Conservation (phyloP, 1,139 yeast species). For the Yamadazyma conglobata region DNA sequence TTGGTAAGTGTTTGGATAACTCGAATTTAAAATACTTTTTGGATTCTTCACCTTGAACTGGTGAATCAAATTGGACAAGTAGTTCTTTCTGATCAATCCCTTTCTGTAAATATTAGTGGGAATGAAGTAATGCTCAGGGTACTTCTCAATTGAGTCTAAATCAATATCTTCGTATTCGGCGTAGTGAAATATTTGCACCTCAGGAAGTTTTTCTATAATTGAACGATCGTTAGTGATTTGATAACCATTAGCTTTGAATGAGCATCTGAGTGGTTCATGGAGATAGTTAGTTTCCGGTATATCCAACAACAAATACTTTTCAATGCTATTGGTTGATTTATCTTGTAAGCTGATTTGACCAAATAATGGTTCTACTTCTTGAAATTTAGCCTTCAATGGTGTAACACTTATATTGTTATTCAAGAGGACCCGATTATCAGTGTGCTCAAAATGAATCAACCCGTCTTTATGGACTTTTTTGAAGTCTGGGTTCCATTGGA, state of each 20-base stretch:
- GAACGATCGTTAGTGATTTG: constrained; percentile 24
- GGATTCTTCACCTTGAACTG: constrained; percentile 76
- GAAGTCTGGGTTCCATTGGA: constrained; percentile 84
- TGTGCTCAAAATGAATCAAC: constrained; percentile 47
- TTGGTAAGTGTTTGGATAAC: constrained; percentile 74
- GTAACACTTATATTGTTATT: constrained; percentile 67
- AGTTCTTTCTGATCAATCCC: constrained; percentile 87
- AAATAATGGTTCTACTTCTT: constrained; percentile 46
- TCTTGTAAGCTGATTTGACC: constrained; percentile 53
- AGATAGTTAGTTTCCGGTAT: constrained; percentile 48
- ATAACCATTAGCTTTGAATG: constrained; percentile 30
- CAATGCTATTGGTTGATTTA: constrained; percentile 11
- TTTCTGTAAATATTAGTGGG: constrained; percentile 85
- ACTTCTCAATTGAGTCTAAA: constrained; percentile 53
- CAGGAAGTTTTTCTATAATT: constrained; percentile 19
- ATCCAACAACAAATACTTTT: constrained; percentile 27
- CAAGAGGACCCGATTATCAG: constrained; percentile 53
- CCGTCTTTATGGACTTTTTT: constrained; percentile 63
- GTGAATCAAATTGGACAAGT: constrained; percentile 74
- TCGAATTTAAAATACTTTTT: constrained; percentile 49
- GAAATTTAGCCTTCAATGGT: constrained; percentile 75
- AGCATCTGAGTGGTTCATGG: constrained; percentile 49
- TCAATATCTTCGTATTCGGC: constrained; percentile 90
- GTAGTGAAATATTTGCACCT: constrained; percentile 55
- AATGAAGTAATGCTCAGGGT: constrained; percentile 49